phyloP scores from a whole-genome alignment of 139 green algal species.

The Picochlorum costavermella region DNA sequence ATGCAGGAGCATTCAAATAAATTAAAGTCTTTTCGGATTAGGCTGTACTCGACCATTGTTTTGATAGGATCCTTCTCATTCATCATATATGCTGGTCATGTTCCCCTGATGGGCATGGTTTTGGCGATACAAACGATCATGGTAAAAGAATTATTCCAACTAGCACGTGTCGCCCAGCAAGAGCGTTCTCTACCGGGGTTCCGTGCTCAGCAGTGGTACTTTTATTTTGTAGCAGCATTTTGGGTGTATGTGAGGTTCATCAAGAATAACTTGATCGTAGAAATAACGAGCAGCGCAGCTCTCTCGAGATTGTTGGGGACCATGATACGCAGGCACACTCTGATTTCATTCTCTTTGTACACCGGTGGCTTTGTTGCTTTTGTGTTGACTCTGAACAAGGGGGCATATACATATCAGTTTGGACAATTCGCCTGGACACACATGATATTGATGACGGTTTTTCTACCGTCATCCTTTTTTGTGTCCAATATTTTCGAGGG shows the following conservation, averaged over 20 bases:
- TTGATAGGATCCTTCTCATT: slow-evolving; percentile 64
- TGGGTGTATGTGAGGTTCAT: slow-evolving; percentile 91
- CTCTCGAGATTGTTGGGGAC: slow-evolving; percentile 49
- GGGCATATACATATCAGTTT: slow-evolving; percentile 92
- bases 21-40: slow-evolving; percentile 49
- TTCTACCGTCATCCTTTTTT: slow-evolving; percentile 84
- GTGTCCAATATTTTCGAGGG: slow-evolving; percentile 85
- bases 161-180: slow-evolving; percentile 56
- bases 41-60: slow-evolving; percentile 60
- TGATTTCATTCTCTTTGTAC: slow-evolving; percentile 76
- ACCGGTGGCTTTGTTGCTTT: slow-evolving; percentile 79
- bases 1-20: neutral
- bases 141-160: slow-evolving; percentile 69
- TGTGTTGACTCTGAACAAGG: slow-evolving; percentile 83
- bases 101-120: slow-evolving; percentile 74
- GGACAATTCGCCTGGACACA: slow-evolving; percentile 96
- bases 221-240: slow-evolving; percentile 81
- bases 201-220: slow-evolving; percentile 80
- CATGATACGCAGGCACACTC: slow-evolving; percentile 61
- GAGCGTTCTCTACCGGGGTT: slow-evolving; percentile 56
- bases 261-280: slow-evolving; percentile 74
- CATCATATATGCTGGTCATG: slow-evolving; percentile 71
- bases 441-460: slow-evolving; percentile 92
- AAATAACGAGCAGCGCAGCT: slow-evolving; percentile 47
- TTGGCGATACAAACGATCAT: slow-evolving; percentile 70